Conservation (phyloP, 768 basidiomycete species). For the button mushroom (Agaricus bisporus) region DNA sequence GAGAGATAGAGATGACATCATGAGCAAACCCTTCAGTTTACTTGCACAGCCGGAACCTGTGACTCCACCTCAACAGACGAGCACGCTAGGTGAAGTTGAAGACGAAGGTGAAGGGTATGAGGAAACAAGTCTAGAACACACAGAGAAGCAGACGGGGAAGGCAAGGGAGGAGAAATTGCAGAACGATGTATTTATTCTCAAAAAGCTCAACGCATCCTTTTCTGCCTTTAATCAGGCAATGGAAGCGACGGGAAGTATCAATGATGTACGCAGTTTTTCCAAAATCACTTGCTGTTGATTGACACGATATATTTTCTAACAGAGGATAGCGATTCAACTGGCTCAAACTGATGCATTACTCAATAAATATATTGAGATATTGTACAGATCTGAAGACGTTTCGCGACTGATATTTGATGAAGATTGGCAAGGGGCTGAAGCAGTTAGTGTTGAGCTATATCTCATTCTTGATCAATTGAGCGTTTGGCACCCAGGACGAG, state of each 20-base stretch:
- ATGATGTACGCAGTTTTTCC: conserved; percentile 44
- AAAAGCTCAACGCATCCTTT: conserved; percentile 67
- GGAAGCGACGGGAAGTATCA: conserved; percentile 56
- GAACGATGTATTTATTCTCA: conserved; percentile 66
- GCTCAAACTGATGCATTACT: conserved; percentile 68
- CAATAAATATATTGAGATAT: conserved; percentile 66
- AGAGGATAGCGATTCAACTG: conserved; percentile 65
- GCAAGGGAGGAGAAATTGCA: conserved; percentile 65
- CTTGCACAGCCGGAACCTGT: conserved; percentile 17
- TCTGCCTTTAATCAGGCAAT: conserved; percentile 64
- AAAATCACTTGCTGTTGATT: background rate
- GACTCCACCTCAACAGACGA: conserved; percentile 11
- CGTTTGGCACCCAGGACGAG: conserved; percentile 47
- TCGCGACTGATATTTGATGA: conserved; percentile 71
- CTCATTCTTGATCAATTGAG: background rate
- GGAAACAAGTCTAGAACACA: conserved; percentile 2
- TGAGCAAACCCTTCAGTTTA: conserved; percentile 22
- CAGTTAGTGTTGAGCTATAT: conserved; percentile 35
- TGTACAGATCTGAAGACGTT: conserved; percentile 65
- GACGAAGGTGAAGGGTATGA: background rate
- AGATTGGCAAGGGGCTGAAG: conserved; percentile 68
- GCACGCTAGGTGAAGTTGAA: background rate
- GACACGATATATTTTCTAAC: background rate
- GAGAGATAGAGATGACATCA: conserved; percentile 22
- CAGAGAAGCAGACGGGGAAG: conserved; percentile 7